Conservation (phyloP, 768 basidiomycete genomes). For the Tricholoma flavovirens region DNA sequence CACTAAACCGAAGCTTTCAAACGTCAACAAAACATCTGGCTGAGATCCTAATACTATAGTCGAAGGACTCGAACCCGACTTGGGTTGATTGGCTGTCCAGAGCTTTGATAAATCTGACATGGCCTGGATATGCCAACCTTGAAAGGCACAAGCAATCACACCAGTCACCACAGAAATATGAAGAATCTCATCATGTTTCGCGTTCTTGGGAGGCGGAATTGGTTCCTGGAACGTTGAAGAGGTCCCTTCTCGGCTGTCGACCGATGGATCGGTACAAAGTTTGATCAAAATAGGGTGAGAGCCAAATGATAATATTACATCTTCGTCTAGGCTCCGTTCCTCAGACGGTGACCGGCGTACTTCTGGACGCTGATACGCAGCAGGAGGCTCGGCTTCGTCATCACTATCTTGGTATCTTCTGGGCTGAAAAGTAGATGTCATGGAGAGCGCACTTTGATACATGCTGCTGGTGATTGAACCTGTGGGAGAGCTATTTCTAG, state of each 20-base stretch:
- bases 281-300: slow-evolving; percentile 53
- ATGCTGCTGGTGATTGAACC: slow-evolving; percentile 58
- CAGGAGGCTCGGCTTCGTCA: neutral
- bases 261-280: slow-evolving; percentile 42
- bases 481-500: slow-evolving; percentile 35
- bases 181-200: slow-evolving; percentile 25
- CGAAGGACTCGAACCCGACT: neutral
- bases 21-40: slow-evolving; percentile 4
- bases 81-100: slow-evolving; percentile 18
- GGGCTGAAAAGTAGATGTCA: slow-evolving; percentile 2
- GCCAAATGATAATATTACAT: slow-evolving; percentile 56
- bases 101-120: slow-evolving; percentile 38
- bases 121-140: slow-evolving; percentile 50
- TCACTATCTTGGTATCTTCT: neutral
- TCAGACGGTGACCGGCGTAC: slow-evolving; percentile 1
- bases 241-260: neutral
- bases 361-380: neutral
- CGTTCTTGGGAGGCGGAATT: slow-evolving; percentile 3
- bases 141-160: slow-evolving; percentile 48
- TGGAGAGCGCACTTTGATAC: slow-evolving; percentile 71
- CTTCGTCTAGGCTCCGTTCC: slow-evolving; percentile 23
- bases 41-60: neutral
- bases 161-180: slow-evolving; percentile 41
- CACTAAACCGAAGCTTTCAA: slow-evolving; percentile 34
- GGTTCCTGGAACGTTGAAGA: slow-evolving; percentile 5